Conservation (phyloP, 2,329 filamentous ascomycete species). For the Phialophora macrospora region DNA sequence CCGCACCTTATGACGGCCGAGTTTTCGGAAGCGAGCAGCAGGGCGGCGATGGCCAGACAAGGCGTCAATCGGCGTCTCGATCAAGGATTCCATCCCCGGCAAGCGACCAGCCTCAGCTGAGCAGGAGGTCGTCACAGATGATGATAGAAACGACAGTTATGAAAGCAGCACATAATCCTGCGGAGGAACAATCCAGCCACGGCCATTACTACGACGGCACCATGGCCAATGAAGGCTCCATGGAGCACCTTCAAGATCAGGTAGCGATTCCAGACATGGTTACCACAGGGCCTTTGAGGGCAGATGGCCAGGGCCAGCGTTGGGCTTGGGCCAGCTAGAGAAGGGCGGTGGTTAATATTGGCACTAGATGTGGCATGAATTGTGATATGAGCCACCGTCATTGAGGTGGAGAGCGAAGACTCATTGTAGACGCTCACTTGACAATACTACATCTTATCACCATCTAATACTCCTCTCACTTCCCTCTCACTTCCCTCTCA, state of each 20-base stretch:
- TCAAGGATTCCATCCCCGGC: neutral
- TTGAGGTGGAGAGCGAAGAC: neutral
- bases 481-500: neutral
- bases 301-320: neutral
- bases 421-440: too few relatives aligned
- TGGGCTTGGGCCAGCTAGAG: neutral
- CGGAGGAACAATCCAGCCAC: neutral
- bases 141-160: neutral
- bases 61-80: neutral
- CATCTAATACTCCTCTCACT: neutral
- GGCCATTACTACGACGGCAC: neutral
- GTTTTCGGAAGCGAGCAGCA: neutral
- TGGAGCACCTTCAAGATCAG: neutral
- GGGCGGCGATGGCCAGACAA: neutral
- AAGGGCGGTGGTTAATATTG: too few relatives aligned
- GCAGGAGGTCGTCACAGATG: neutral
- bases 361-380: too few relatives aligned
- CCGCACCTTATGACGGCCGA: neutral
- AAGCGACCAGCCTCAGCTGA: neutral
- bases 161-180: neutral
- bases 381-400: neutral
- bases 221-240: neutral
- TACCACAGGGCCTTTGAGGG: slow-evolving; percentile 24
- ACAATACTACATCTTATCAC: too few relatives aligned
- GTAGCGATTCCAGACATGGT: neutral